These are phyloP conservation scores for Corylus americana DNA, from an alignment of 306 rosid genomes.

Conservation along the genomic window DNA sequence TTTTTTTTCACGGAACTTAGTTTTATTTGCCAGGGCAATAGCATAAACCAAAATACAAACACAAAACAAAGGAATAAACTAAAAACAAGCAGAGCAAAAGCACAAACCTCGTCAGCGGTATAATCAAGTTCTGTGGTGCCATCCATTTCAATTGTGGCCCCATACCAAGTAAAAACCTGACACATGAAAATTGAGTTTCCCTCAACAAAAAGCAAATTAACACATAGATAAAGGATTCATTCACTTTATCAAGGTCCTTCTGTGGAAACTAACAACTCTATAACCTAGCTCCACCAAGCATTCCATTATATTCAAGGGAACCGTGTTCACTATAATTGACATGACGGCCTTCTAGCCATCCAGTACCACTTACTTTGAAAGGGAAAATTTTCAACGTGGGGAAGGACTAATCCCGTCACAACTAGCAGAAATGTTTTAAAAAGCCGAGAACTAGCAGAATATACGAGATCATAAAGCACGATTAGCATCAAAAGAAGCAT, in stretches of 20 bases:
- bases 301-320: background rate
- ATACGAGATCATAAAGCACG: background rate
- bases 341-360: background rate
- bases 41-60: background rate
- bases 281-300: background rate
- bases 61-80: background rate
- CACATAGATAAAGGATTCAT: background rate
- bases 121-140: conserved; percentile 88
- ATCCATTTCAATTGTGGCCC: conserved; percentile 92
- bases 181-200: background rate
- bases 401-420: background rate
- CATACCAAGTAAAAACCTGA: conserved; percentile 89
- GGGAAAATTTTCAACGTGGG: background rate
- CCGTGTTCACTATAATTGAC: too few relatives aligned
- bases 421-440: background rate
- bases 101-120: conserved; percentile 82
- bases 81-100: background rate
- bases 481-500: background rate
- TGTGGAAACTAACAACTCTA: background rate
- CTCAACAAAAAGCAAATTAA: background rate
- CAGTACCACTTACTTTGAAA: background rate
- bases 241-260: background rate
- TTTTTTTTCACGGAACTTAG: too few relatives aligned
- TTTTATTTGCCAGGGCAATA: background rate
- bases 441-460: background rate